These are phyloP conservation scores for Sarocladium kiliense DNA, from an alignment of 2,329 filamentous ascomycete genomes.

Conservation along the genomic window DNA sequence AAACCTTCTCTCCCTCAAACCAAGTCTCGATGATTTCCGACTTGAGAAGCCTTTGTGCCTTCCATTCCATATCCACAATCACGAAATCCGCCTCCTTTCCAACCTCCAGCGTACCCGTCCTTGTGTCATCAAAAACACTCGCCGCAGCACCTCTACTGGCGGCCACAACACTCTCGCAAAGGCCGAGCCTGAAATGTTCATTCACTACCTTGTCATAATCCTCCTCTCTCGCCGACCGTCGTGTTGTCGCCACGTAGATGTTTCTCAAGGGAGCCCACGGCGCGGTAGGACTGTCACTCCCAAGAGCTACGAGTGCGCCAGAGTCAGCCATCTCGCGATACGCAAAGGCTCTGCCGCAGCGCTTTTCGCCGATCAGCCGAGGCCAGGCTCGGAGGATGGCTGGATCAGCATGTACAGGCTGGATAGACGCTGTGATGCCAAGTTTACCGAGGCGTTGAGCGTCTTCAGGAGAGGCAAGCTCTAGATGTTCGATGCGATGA, in stretches of 20 bases:
- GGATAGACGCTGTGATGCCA: conserved; percentile 53
- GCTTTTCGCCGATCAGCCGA: conserved; percentile 43
- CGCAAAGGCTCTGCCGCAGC: conserved; percentile 53
- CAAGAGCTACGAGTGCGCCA: conserved; percentile 48
- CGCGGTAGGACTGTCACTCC: conserved; percentile 52
- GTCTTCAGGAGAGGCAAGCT: conserved; percentile 50
- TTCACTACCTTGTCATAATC: conserved; percentile 28
- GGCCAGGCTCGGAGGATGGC: conserved; percentile 58
- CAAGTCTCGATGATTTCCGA: background rate
- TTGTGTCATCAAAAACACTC: conserved; percentile 35
- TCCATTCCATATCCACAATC: background rate
- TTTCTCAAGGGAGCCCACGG: conserved; percentile 48
- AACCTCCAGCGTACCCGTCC: background rate
- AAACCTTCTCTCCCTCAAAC: background rate
- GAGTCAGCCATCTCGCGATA: conserved; percentile 53
- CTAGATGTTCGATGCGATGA: conserved; percentile 60
- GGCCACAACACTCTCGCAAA: conserved; percentile 46
- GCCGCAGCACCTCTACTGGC: conserved; percentile 47
- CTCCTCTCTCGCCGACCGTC: conserved; percentile 45
- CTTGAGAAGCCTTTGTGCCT: background rate
- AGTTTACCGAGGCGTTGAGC: conserved; percentile 48
- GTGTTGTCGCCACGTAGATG: conserved; percentile 50
- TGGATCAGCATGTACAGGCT: conserved; percentile 53
- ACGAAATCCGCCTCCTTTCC: background rate
- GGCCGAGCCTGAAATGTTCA: conserved; percentile 45